These are phyloP conservation scores for Ophioceras dolichostomum DNA, from an alignment of 2,329 filamentous ascomycete genomes.

Conservation along the genomic window DNA sequence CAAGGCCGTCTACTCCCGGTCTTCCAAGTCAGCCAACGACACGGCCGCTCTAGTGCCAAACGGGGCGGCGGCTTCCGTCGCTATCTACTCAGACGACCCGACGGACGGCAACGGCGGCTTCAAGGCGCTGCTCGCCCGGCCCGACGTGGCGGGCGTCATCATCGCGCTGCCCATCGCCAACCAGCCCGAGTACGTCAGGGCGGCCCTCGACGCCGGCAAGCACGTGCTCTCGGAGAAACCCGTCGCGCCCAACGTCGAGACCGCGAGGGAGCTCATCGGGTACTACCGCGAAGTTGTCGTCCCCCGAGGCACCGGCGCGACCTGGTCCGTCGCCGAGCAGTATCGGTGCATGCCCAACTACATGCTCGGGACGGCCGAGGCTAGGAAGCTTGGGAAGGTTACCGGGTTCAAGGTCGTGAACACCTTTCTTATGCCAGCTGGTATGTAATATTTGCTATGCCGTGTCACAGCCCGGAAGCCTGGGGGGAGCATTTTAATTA, in stretches of 20 bases:
- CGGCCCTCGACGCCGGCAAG: conserved; percentile 51
- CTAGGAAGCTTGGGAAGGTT: conserved; percentile 38
- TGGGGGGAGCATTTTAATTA: too few relatives aligned
- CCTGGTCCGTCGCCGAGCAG: conserved; percentile 60
- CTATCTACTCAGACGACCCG: conserved; percentile 44
- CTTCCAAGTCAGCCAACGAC: conserved; percentile 35
- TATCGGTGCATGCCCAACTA: conserved; percentile 51
- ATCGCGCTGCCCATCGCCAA: conserved; percentile 50
- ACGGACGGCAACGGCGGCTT: conserved; percentile 23
- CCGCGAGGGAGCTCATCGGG: conserved; percentile 12
- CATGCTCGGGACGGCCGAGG: conserved; percentile 32
- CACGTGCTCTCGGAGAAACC: conserved; percentile 62
- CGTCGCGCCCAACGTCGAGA: conserved; percentile 40
- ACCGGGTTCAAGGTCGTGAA: conserved; percentile 35
- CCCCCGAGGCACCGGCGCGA: conserved; percentile 16
- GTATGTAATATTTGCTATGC: not conserved
- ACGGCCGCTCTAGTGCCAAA: conserved; percentile 1
- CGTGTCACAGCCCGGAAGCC: too few relatives aligned
- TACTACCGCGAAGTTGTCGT: conserved; percentile 16
- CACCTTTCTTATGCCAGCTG: conserved; percentile 19
- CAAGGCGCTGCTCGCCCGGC: conserved; percentile 37
- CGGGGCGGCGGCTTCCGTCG: conserved; percentile 14
- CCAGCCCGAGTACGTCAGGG: conserved; percentile 46
- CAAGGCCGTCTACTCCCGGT: conserved; percentile 56
- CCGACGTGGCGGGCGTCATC: conserved; percentile 42